Conservation (phyloP, 345 rosid genomes). For the Rhizophora mangle region DNA sequence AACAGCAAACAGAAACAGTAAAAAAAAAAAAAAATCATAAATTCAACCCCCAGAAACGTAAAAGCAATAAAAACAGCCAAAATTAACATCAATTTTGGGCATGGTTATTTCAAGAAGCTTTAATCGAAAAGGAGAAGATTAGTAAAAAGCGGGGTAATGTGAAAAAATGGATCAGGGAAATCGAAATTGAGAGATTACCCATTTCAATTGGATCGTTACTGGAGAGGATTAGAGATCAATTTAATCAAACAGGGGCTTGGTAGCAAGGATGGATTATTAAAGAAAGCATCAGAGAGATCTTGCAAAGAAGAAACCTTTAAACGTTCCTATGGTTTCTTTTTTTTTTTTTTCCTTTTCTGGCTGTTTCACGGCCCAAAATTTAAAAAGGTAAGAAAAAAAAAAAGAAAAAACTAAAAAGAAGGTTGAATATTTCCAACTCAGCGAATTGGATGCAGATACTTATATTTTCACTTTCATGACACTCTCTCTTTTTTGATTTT, state of each 20-base stretch:
- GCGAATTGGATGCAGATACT: too few relatives aligned
- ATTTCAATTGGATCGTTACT: conserved; percentile 20
- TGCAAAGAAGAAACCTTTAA: neutral
- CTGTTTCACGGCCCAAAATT: neutral
- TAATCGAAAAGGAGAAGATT: conserved; percentile 1
- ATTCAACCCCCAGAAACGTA: neutral
- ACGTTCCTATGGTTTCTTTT: neutral
- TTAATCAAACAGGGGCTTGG: neutral
- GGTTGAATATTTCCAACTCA: too few relatives aligned
- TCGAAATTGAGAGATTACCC: conserved; percentile 22
- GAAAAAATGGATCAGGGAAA: conserved; percentile 12
- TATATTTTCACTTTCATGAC: too few relatives aligned
- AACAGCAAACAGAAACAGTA: neutral
- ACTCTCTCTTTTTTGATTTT: too few relatives aligned
- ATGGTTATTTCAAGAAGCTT: neutral
- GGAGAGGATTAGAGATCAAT: conserved; percentile 6
- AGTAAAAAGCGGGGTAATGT: neutral
- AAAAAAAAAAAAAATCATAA: neutral
- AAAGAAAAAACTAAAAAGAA: too few relatives aligned
- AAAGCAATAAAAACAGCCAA: neutral
- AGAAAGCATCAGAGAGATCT: conserved; percentile 16
- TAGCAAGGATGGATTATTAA: conserved; percentile 2
- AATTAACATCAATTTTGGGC: neutral
- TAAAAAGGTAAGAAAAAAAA: neutral
- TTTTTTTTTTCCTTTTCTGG: neutral